Base-by-base conservation (phyloP, 495 filamentous ascomycete species). In the Xylaria bambusicola region DNA sequence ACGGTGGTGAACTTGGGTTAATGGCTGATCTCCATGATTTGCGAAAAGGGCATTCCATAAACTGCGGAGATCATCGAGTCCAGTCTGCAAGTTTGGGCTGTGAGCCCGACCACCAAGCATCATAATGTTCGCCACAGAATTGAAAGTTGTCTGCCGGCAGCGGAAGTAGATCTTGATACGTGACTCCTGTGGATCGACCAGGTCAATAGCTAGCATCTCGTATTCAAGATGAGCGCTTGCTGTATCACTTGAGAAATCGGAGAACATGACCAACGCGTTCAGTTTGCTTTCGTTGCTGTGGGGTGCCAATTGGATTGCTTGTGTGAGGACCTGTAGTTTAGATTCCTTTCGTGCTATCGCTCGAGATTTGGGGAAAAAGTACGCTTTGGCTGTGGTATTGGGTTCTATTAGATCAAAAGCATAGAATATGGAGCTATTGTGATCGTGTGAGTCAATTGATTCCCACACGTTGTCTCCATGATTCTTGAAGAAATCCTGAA, bases 111-210 rank as follows among this genome's bases (percentile, higher is more conserved):
- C 55, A 3, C 68, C 68, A 1, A 77, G 48, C 0, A 68, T 66
- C 65, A 76, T 64, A 17, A 68, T 63, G 8, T 71, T 62, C 7
- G 40, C 18, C 6, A 75, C 66, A 17, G 62, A 70, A 27, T 52
- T 55, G 56, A 72, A 76, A 10, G 41, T 51, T 0, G 73, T 74
- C 23, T 52, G 21, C 5, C 60, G 66, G 29, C 47, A 62, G 23
- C 67, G 56, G 31, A 77, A 61, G 54, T 77, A 77, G 17, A 73
- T 68, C 53, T 76, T 77, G 40, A 76, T 51, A 2, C 75, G 71
- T 1, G 72, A 66, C 9, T 69, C 42, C 3, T 13, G 12, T 2
- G 61, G 64, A 24, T 68, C 64, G 1, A 73, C 54, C 48, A 69
- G 63, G 50, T 77, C 75, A 49, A 75, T 64, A 20, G 64, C 71